Evolutionary conservation across 2,329 filamentous ascomycete genomes (phyloP).

Genomic region (Trichophaea hybrida): DNA sequence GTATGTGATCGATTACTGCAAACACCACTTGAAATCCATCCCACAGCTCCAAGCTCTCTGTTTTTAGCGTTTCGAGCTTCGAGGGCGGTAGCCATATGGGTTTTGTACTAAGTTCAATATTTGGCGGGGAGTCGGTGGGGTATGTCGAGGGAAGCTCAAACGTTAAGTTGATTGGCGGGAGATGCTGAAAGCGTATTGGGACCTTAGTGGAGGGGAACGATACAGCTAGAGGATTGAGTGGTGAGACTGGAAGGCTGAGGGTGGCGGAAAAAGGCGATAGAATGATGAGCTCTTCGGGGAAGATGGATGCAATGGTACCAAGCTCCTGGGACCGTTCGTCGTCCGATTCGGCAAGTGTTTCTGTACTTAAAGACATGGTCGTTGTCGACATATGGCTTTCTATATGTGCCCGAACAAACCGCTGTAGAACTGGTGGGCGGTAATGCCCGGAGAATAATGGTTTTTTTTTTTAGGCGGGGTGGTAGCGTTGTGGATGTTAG

Average conservation of each 20-base stretch:
- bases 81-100: constrained; percentile 44
- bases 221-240: constrained; percentile 19
- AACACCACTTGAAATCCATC: constrained; percentile 48
- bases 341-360: constrained; percentile 31
- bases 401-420: too few species aligned
- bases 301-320: constrained; percentile 48
- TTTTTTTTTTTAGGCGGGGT: background rate
- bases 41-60: constrained; percentile 43
- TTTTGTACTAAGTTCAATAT: constrained; percentile 38
- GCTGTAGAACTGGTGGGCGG: background rate
- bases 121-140: constrained; percentile 40
- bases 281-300: constrained; percentile 47
- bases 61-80: constrained; percentile 39
- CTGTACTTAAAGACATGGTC: background rate
- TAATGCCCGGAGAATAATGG: background rate
- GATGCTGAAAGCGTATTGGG: constrained; percentile 35
- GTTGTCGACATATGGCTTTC: too few species aligned
- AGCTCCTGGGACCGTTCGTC: constrained; percentile 46
- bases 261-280: constrained; percentile 38
- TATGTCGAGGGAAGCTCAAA: constrained; percentile 46
- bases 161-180: constrained; percentile 43
- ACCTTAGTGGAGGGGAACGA: constrained; percentile 35
- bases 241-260: constrained; percentile 24
- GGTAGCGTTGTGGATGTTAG: background rate
- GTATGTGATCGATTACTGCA: constrained; percentile 49